Evolutionary conservation across 768 basidiomycete species (phyloP).

Genomic region (Tricholoma matsutake): DNA sequence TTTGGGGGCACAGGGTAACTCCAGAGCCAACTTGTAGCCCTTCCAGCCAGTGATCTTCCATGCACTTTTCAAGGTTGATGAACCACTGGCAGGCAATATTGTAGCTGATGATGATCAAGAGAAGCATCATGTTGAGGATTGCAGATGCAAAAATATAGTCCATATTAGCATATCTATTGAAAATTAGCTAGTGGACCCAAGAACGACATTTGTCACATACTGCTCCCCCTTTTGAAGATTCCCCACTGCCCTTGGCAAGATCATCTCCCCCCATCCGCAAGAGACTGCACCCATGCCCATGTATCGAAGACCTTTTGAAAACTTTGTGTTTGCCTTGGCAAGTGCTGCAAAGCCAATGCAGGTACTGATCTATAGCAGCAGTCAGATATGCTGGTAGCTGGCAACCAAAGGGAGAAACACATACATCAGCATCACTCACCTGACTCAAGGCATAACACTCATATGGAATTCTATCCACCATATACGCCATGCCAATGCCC

Average conservation of each 20-base stretch:
- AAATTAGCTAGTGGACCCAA: neutral
- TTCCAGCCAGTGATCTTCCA: neutral
- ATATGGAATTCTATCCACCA: conserved; percentile 8
- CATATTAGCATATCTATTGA: conserved; percentile 23
- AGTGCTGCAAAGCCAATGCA: conserved; percentile 25
- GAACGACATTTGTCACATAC: neutral
- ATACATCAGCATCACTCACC: conserved; percentile 9
- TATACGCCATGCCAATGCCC: conserved; percentile 7
- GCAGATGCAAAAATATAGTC: conserved; percentile 21
- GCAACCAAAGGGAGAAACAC: no score
- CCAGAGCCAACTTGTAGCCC: neutral
- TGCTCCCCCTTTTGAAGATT: neutral
- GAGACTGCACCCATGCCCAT: conserved; percentile 22
- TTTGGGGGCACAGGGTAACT: neutral
- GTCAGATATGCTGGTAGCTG: no score
- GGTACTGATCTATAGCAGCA: no score
- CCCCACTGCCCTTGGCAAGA: no score
- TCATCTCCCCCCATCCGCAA: conserved; percentile 23
- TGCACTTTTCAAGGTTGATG: conserved; percentile 8
- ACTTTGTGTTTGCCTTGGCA: conserved; percentile 19
- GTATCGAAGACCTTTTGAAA: conserved; percentile 17
- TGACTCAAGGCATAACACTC: conserved; percentile 4
- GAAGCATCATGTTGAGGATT: neutral
- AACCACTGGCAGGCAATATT: conserved; percentile 9
- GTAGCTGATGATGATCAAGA: conserved; percentile 19